Evolutionary conservation across 208 protist species (phyloP), one percentile per base, ranked within the genome.

Genomic region (Trichomonas gallinae): DNA sequence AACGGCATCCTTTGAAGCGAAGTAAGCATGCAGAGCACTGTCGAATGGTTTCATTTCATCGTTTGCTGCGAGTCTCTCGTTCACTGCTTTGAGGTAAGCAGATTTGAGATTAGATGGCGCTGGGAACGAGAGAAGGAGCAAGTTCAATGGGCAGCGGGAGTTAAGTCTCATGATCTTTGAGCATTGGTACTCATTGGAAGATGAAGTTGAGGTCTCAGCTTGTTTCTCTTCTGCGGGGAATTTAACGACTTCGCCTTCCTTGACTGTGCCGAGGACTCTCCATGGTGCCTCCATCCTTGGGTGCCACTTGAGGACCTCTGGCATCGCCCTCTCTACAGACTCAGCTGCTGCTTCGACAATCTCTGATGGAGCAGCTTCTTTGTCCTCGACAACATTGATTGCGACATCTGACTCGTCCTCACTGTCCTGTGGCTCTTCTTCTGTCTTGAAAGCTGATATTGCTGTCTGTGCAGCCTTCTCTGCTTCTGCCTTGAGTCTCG

Each of bases 261-360:
- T 72, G 26, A 72, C 26, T 15, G 9, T 0, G 0, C 13, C 44
- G n/a, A 48, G 17, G 10, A 44, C 44, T 38, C 44, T 48, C 87
- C 87, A 93, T 51, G 87, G 87, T 58, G 42, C 87, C 9, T 48
- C n/a, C 87, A 93, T 93, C 38, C 87, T 93, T 34, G 87, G 87
- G 38, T 42, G 26, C 87, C 87, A 93, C 26, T 93, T 93, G 0
- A 93, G 26, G 17, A 38, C 17, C n/a, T 23, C 13, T 46, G 83
- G 40, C 40, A 46, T n/a, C 48, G 34, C 31, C 17, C 44, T 42
- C 8, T 93, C 34, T 51, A 48, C 87, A n/a, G 42, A 42, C 17
- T 40, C 44, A 17, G 17, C 17, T 48, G 15, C 40, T 31, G n/a
- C 15, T n/a, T 13, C 31, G n/a, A 38, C 17, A 36, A 26, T 38